A percentile compares a stretch with the other conserved stretches of the same genome.
These are phyloP conservation scores for Auricularia heimuer DNA, from an alignment of 768 basidiomycete genomes.

Conservation along the genomic window DNA sequence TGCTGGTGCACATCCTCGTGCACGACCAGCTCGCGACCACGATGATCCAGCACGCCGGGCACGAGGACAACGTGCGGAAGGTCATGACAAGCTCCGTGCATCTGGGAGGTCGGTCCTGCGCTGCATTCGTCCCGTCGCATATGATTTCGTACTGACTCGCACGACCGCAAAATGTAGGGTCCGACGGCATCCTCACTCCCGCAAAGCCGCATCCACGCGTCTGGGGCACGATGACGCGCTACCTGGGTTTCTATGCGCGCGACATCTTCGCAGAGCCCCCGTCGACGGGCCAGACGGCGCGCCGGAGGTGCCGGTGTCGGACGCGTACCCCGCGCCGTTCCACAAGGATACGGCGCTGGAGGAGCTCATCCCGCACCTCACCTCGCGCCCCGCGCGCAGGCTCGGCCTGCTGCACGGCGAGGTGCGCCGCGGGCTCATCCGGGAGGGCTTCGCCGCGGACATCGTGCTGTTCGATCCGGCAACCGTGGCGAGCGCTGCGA, in stretches of 20 bases:
- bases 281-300: background rate
- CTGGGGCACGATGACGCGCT: constrained; percentile 4
- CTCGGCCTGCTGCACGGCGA: constrained; percentile 13
- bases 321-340: constrained; percentile 1
- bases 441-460: constrained; percentile 19
- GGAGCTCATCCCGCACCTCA: constrained; percentile 20
- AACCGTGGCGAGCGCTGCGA: constrained; percentile 17
- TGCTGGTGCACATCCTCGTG: constrained; percentile 19
- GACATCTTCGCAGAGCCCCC: constrained; percentile 9
- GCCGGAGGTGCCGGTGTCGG: background rate
- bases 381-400: constrained; percentile 21
- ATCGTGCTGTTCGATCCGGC: constrained; percentile 20
- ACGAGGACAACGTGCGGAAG: constrained; percentile 21
- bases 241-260: constrained; percentile 16
- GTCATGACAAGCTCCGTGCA: constrained; percentile 21
- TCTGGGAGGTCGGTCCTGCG: constrained; percentile 13
- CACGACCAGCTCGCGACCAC: constrained; percentile 19
- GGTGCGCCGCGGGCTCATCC: constrained; percentile 13
- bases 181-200: constrained; percentile 20
- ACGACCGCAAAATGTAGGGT: no score
- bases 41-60: constrained; percentile 21
- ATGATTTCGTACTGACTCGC: no score
- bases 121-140: no score
- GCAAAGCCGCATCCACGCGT: constrained; percentile 16
- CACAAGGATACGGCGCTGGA: constrained; percentile 7